A percentile compares a stretch with the other conserved stretches of the same genome.
These are phyloP conservation scores for Auriscalpium vulgare DNA, from an alignment of 768 basidiomycete genomes.

Conservation along the genomic window DNA sequence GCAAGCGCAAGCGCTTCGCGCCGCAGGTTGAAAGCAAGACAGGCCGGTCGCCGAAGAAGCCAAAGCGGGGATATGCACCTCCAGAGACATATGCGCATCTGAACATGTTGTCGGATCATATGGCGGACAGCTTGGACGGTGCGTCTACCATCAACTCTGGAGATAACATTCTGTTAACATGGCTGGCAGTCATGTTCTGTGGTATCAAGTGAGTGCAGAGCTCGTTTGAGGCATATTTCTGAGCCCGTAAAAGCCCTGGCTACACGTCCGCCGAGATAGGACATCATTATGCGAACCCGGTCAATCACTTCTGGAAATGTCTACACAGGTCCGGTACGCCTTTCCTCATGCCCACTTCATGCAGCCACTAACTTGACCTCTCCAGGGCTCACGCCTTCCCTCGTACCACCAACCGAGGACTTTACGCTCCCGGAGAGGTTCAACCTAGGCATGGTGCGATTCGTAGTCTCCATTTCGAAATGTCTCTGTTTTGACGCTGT, in stretches of 20 bases:
- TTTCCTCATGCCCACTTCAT: not conserved
- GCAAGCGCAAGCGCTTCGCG: no score
- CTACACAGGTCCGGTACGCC: constrained; percentile 53
- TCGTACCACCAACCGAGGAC: constrained; percentile 52
- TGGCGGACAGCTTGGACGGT: constrained; percentile 53
- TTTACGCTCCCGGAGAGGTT: constrained; percentile 47
- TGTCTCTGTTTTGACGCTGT: not conserved
- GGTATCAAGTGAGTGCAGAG: constrained; percentile 65
- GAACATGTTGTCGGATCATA: constrained; percentile 41
- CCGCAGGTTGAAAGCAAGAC: no score
- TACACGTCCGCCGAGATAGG: constrained; percentile 58
- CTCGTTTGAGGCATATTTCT: not conserved
- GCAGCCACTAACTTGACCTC: not conserved
- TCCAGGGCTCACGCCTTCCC: constrained; percentile 49
- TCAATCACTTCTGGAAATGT: constrained; percentile 79
- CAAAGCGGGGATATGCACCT: constrained; percentile 36
- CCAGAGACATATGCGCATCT: constrained; percentile 50
- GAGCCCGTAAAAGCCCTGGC: constrained; percentile 46
- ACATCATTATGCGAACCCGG: constrained; percentile 73
- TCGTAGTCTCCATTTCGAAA: not conserved
- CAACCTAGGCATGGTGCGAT: constrained; percentile 57
- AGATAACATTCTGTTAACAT: not conserved
- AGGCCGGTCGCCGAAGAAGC: not conserved
- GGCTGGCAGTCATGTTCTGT: constrained; percentile 61
- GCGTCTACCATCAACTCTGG: constrained; percentile 10